phyloP scores from a whole-genome alignment of 495 filamentous ascomycete species.

The Lentithecium fluviatile region DNA sequence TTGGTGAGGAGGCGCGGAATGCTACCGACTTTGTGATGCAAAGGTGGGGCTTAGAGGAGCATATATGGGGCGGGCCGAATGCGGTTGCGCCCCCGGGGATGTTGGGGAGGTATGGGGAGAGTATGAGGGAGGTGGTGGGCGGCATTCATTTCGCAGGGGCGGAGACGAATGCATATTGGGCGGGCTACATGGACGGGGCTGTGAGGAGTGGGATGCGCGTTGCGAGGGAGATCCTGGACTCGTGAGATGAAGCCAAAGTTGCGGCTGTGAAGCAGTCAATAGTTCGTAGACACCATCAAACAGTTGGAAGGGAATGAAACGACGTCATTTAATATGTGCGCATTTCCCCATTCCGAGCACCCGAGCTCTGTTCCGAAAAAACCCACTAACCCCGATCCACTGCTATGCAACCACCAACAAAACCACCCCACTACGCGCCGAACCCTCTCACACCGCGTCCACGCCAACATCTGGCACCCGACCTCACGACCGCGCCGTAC shows the following conservation, averaged over 20 bases:
- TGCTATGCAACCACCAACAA: neutral
- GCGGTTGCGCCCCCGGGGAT: constrained; percentile 3
- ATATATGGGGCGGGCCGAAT: constrained; percentile 28
- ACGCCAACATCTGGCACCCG: neutral
- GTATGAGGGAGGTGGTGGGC: neutral
- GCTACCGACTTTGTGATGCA: constrained; percentile 27
- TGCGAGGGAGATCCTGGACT: constrained; percentile 6
- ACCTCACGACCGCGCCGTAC: neutral
- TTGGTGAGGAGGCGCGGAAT: constrained; percentile 27
- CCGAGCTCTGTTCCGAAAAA: neutral
- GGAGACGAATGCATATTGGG: constrained; percentile 4
- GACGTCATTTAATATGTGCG: too few relatives aligned
- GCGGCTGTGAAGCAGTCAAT: neutral
- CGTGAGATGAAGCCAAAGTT: neutral
- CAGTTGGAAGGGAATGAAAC: neutral
- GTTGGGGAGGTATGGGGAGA: neutral
- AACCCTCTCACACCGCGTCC: neutral
- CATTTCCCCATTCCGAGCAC: too few relatives aligned
- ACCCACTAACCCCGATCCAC: neutral
- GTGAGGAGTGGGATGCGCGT: neutral
- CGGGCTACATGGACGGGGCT: constrained; percentile 11
- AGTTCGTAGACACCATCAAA: neutral
- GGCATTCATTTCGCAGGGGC: constrained; percentile 8
- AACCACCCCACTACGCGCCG: neutral
- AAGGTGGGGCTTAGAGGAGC: constrained; percentile 35